Conservation (phyloP, 257 asterid genomes). For the Solanum medicagineum region DNA sequence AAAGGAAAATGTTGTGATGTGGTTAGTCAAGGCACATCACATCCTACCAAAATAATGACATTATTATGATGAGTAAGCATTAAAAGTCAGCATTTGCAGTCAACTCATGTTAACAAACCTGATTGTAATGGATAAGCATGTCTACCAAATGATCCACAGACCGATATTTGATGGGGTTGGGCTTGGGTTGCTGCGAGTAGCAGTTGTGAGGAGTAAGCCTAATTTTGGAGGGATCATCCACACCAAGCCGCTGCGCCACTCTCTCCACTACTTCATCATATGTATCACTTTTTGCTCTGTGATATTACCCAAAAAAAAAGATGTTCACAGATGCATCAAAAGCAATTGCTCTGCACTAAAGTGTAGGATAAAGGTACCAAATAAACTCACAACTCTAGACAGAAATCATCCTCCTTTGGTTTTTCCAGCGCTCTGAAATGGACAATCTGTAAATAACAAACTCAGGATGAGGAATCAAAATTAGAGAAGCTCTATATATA, state of each 20-base stretch:
- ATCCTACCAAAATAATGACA: not conserved
- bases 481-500: not conserved
- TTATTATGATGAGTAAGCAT: not conserved
- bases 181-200: conserved; percentile 97
- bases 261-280: conserved; percentile 93
- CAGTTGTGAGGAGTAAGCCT: conserved; percentile 98
- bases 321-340: conserved; percentile 4
- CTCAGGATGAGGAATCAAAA: not conserved
- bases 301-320: conserved; percentile 1
- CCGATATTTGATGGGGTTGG: conserved; percentile 75
- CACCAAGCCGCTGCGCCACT: conserved; percentile 72
- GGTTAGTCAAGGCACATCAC: conserved; percentile 4
- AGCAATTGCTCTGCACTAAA: not conserved
- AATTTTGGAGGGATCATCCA: conserved; percentile 89
- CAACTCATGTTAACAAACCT: conserved; percentile 33
- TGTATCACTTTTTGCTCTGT: conserved; percentile 81
- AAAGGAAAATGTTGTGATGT: not conserved
- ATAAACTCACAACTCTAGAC: conserved; percentile 78
- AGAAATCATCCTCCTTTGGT: conserved; percentile 91
- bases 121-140: conserved; percentile 98
- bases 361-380: not conserved
- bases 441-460: conserved; percentile 48
- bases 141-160: conserved; percentile 78
- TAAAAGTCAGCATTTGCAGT: not conserved
- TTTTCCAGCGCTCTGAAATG: conserved; percentile 83